phyloP scores from a whole-genome alignment of 306 rosid genomes.

The Acacia crassicarpa region DNA sequence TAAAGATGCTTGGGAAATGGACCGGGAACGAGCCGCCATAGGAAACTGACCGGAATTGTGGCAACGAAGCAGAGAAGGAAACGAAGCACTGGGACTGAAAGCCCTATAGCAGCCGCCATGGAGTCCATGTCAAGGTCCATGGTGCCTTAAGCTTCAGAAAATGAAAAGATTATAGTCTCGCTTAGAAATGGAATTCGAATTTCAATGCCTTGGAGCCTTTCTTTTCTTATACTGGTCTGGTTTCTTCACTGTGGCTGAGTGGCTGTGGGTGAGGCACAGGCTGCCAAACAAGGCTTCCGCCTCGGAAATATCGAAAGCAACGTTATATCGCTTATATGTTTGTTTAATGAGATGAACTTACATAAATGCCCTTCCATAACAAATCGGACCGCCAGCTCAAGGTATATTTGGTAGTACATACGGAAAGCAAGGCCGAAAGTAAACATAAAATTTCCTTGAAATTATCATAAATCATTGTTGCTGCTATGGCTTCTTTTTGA shows the following conservation, averaged over 20 bases:
- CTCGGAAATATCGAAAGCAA: neutral
- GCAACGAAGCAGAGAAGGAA: constrained; percentile 86
- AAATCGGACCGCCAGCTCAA: too few species aligned
- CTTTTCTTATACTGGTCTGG: neutral
- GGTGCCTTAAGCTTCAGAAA: neutral
- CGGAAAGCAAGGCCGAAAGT: too few species aligned
- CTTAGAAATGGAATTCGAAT: neutral
- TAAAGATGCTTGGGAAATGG: constrained; percentile 67
- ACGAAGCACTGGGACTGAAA: constrained; percentile 80
- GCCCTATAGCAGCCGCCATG: constrained; percentile 81
- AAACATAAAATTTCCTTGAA: too few species aligned
- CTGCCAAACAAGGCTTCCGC: neutral
- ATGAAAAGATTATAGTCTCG: neutral
- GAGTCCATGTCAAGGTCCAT: constrained; percentile 84
- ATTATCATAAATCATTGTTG: too few species aligned
- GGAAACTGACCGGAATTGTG: constrained; percentile 79
- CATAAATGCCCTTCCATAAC: too few species aligned
- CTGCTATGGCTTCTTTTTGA: too few species aligned
- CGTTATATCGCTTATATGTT: neutral
- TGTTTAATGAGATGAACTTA: too few species aligned
- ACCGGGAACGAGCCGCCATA: constrained; percentile 71
- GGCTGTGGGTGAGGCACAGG: neutral
- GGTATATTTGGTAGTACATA: too few species aligned
- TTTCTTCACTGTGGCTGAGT: too few species aligned
- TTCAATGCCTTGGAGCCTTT: neutral